Evolutionary conservation across 2,329 filamentous ascomycete genomes (phyloP), one percentile per base, ranked within the genome.

Genomic region (Ophiobolus disseminans): DNA sequence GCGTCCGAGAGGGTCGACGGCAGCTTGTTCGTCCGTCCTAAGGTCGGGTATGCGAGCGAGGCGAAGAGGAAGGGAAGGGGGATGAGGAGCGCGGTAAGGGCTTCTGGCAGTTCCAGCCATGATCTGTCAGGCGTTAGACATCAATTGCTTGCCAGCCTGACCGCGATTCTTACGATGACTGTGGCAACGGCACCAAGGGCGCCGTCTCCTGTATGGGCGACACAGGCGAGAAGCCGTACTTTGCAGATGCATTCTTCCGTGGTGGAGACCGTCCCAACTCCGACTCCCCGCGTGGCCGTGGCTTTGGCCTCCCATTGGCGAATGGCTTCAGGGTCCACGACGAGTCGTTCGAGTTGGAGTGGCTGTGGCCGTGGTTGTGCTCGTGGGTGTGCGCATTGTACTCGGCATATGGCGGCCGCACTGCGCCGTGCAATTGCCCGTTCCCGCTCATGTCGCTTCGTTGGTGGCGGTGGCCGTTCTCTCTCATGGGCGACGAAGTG

Each of bases 21-120:
- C 4, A 60, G 26, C 44, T 54, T 60, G 20, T 49, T 54, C 37
- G 53, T 26, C 17, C 51, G 56, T 6, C 45, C 53, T 25, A 53
- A 36, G 14, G 52, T 53, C n/a, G 74, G 75, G 52, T 77, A 79
- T 45, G 76, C 76, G 13, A 78, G 63, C 5, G 77, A 76, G 5
- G 76, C 76, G 41, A 81, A 68, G 43, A 80, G 56, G 48, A 74
- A 80, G 5, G 79, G 79, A 20, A 81, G 67, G 6, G 78, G 77
- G 20, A 81, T 68, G 22, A 84, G 68, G 44, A 81, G 57, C 19
- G 79, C 80, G 4, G 79, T 79, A 46, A 82, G 53, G 4, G 77
- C 66, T 61, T 83, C 80, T 20, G 75, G 69, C 13, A 78, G 75
- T 43, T 64, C 55, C 3, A 69, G 47, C 58, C 63, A 69, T 42